Base-by-base conservation (phyloP, 345 rosid genomes). In the Jatropha curcas region DNA sequence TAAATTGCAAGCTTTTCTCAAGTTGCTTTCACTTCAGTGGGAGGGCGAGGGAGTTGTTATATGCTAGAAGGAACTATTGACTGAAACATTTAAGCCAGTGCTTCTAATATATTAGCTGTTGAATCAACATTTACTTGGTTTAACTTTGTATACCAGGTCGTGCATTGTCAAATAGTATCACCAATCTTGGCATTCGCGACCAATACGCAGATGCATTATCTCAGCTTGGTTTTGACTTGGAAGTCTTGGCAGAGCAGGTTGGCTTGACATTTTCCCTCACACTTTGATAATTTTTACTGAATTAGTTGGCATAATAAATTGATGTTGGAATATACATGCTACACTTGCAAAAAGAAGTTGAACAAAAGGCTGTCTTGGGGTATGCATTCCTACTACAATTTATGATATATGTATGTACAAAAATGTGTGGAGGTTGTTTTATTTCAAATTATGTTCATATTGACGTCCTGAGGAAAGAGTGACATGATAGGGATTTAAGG, bases 211-310 rank as follows among this genome's bases (percentile, higher is more conserved):
- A 84, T 50, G 85, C 87, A 60, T 71, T 84, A 58, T 74, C 35
- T 60, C 85, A 84, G 82, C 85, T 84, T 70, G 87, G 87, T 74
- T 84, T 84, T 77, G 85, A 84, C 58, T 82, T 68, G 57, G 87
- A 84, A 76, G 85, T 84, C 72, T n/a, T 84, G 76, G 85, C 84
- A 13, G 87, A 84, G 78, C 87, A 84, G 85, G 87, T 84, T 71
- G 66, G 75, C 65, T 67, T 66, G 33, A 30, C 60, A 57, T 74
- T 59, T n/a, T 70, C 25, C 37, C 55, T 24, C 50, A 19, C 53
- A 60, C 72, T 24, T 63, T 64, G 25, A 27, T 70, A 62, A 30
- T 52, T 76, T 48, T 46, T 46, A 20, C 34, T n/a, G 22, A 22
- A 59, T 11, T 0, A 30, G n/a, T 65, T 22, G 41, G 27, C 16